phyloP scores from a whole-genome alignment of 148 eudicot species.

The Fagopyrum tataricum region DNA sequence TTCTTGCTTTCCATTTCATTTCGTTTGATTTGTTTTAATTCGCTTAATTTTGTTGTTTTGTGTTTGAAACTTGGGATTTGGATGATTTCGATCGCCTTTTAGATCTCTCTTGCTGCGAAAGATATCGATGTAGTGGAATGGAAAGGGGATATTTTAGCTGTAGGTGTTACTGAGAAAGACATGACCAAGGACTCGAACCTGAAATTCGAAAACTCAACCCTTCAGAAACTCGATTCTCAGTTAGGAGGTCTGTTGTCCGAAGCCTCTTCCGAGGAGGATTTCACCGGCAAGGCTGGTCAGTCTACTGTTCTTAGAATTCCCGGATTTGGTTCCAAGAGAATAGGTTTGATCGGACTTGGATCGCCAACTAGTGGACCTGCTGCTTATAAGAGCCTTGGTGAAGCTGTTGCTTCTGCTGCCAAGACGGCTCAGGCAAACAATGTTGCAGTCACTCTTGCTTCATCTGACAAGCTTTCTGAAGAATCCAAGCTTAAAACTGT shows the following conservation, averaged over 20 bases:
- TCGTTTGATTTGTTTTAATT: neutral
- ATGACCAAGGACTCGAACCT: slow-evolving; percentile 56
- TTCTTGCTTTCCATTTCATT: neutral
- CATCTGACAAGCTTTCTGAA: slow-evolving; percentile 50
- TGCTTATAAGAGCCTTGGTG: slow-evolving; percentile 71
- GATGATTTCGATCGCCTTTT: neutral
- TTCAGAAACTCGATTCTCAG: slow-evolving; percentile 57
- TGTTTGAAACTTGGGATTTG: neutral
- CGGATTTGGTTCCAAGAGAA: slow-evolving; percentile 69
- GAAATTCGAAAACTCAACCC: slow-evolving; percentile 53
- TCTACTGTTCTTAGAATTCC: slow-evolving; percentile 74
- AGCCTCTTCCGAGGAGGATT: slow-evolving; percentile 81
- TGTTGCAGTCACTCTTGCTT: slow-evolving; percentile 71
- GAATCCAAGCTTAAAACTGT: slow-evolving; percentile 52
- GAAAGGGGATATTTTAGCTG: slow-evolving; percentile 91
- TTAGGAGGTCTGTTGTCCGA: slow-evolving; percentile 73
- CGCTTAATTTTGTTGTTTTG: neutral
- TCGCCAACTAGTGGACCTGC: slow-evolving; percentile 18
- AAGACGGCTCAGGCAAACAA: slow-evolving; percentile 65
- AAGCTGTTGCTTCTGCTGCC: slow-evolving; percentile 71
- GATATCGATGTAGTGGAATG: slow-evolving; percentile 76
- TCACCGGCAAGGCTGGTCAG: slow-evolving; percentile 77
- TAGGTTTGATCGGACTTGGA: slow-evolving; percentile 80
- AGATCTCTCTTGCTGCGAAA: slow-evolving; percentile 79
- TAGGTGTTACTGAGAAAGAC: slow-evolving; percentile 90